A percentile compares a stretch with the other conserved stretches of the same genome.
phyloP scores from a whole-genome alignment of 345 rosid species.

The Theobroma cacao region DNA sequence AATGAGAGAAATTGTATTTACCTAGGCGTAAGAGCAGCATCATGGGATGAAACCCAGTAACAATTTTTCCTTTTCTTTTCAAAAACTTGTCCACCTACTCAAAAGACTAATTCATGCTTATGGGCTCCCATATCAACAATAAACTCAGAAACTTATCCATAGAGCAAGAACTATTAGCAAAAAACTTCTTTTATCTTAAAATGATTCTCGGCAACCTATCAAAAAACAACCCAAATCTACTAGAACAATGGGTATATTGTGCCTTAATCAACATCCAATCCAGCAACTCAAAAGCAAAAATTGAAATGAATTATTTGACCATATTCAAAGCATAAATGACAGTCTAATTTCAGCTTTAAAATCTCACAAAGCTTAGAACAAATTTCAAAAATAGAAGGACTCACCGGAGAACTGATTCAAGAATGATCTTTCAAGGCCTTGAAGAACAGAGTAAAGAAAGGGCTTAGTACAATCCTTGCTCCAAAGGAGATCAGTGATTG shows the following conservation, averaged over 20 bases:
- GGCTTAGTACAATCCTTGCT: background rate
- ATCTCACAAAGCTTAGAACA: background rate
- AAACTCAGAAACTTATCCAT: background rate
- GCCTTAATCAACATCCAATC: background rate
- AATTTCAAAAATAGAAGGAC: background rate
- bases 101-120: background rate
- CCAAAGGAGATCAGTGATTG: background rate
- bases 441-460: background rate
- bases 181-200: background rate
- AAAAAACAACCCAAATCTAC: background rate
- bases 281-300: background rate
- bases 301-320: background rate
- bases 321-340: background rate
- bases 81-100: background rate
- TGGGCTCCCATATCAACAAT: background rate
- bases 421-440: background rate
- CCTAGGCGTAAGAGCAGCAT: background rate
- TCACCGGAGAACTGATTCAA: background rate
- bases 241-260: background rate
- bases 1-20: background rate
- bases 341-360: background rate
- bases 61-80: background rate
- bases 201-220: background rate
- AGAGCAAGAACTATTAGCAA: background rate
- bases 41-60: background rate